These are phyloP conservation scores for Magnaporthiopsis incrustans DNA, from an alignment of 2,329 filamentous ascomycete genomes.

Conservation along the genomic window DNA sequence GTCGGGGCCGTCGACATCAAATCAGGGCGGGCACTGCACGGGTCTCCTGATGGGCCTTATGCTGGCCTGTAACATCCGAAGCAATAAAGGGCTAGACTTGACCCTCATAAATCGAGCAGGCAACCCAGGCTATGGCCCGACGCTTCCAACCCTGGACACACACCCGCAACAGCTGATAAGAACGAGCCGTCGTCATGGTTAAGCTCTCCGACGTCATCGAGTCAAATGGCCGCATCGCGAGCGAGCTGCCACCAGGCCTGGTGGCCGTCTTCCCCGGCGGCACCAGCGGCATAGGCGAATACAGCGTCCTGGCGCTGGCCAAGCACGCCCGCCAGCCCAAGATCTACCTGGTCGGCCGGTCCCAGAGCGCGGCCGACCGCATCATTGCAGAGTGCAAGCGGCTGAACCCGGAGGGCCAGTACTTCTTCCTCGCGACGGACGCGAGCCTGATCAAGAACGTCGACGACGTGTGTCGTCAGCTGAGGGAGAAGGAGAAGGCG, in stretches of 20 bases:
- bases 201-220: no score
- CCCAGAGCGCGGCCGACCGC: slow-evolving; percentile 27
- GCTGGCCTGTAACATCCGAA: no score
- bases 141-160: background rate
- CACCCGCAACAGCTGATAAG: background rate
- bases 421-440: slow-evolving; percentile 38
- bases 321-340: slow-evolving; percentile 29
- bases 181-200: slow-evolving; percentile 21
- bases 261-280: slow-evolving; percentile 43
- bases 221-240: no score
- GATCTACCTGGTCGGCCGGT: slow-evolving; percentile 41
- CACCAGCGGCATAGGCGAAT: slow-evolving; percentile 42
- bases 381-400: slow-evolving; percentile 32
- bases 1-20: no score
- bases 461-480: slow-evolving; percentile 40
- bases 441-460: slow-evolving; percentile 37
- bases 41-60: no score
- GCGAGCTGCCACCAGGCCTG: slow-evolving; percentile 27
- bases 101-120: no score
- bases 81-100: no score
- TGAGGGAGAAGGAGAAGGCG: slow-evolving; percentile 38
- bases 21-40: background rate
- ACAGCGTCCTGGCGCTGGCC: slow-evolving; percentile 35
- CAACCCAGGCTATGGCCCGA: no score
- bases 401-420: slow-evolving; percentile 35